phyloP scores from a whole-genome alignment of 768 basidiomycete species.

The Butyriboletus loyo region DNA sequence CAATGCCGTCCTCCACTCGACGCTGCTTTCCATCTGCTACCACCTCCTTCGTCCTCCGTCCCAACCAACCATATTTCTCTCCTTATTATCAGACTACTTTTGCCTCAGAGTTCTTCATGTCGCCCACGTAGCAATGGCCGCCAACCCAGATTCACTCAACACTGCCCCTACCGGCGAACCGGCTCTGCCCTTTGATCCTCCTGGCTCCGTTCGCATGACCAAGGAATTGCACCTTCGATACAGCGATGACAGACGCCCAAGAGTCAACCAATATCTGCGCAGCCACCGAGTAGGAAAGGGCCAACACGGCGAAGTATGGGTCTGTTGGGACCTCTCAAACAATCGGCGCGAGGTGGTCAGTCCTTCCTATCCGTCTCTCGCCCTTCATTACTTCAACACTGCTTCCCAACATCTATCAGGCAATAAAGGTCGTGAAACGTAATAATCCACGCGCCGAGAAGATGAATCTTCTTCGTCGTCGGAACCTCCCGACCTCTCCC shows the following conservation, averaged over 20 bases:
- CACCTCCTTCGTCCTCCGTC: slow-evolving; percentile 19
- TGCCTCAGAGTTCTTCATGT: slow-evolving; percentile 24
- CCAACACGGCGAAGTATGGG: slow-evolving; percentile 87
- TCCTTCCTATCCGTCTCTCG: slow-evolving; percentile 13
- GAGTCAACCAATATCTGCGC: slow-evolving; percentile 87
- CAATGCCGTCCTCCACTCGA: slow-evolving; percentile 12
- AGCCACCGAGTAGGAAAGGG: slow-evolving; percentile 77
- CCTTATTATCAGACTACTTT: slow-evolving; percentile 9
- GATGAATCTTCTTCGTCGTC: slow-evolving; percentile 51
- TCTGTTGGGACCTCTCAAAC: slow-evolving; percentile 54
- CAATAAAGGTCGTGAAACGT: slow-evolving; percentile 75
- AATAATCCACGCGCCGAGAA: slow-evolving; percentile 70
- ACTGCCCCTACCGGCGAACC: slow-evolving; percentile 35
- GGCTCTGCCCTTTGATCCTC: slow-evolving; percentile 36
- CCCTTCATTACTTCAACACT: slow-evolving; percentile 3
- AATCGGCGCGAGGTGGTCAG: slow-evolving; percentile 49
- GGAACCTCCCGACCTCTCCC: slow-evolving; percentile 40
- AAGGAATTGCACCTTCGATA: slow-evolving; percentile 39
- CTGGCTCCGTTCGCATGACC: slow-evolving; percentile 50
- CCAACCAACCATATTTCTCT: slow-evolving; percentile 26
- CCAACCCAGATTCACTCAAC: slow-evolving; percentile 24
- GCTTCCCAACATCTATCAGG: slow-evolving; percentile 41
- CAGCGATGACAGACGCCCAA: slow-evolving; percentile 40
- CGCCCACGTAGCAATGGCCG: slow-evolving; percentile 24
- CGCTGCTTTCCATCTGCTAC: slow-evolving; percentile 23